Conservation (phyloP, 371 early-diverging fungal genomes). For the Zopfochytrium polystomum region DNA sequence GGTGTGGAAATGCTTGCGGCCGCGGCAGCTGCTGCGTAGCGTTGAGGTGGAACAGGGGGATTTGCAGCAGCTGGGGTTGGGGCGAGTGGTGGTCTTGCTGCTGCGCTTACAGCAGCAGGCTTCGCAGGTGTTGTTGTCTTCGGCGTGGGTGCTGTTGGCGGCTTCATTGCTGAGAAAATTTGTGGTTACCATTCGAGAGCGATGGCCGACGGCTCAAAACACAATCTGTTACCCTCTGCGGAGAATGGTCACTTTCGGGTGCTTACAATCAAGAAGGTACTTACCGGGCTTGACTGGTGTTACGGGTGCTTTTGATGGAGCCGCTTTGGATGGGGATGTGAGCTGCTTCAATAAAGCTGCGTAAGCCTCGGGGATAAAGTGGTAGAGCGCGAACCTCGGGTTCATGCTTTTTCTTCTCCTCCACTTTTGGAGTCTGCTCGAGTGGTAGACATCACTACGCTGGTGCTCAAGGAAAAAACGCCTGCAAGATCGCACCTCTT, state of each 20-base stretch:
- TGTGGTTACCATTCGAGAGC: neutral
- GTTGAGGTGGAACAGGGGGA: slow-evolving; percentile 22
- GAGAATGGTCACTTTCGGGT: no score
- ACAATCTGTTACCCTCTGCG: no score
- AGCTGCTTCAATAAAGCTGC: no score
- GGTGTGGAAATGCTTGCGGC: slow-evolving; percentile 11
- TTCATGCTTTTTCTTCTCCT: slow-evolving; percentile 14
- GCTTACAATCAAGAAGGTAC: no score
- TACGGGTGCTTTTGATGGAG: slow-evolving; percentile 16
- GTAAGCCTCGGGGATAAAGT: neutral
- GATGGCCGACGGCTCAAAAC: no score
- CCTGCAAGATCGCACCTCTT: neutral
- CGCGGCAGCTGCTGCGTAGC: slow-evolving; percentile 39
- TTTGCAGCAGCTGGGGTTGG: slow-evolving; percentile 12
- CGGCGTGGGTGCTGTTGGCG: slow-evolving; percentile 10
- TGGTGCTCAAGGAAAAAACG: neutral
- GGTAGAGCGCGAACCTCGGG: neutral
- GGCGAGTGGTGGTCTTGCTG: slow-evolving; percentile 2
- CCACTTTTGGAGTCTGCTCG: slow-evolving; percentile 9
- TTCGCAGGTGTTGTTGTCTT: neutral
- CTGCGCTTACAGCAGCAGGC: slow-evolving; percentile 6
- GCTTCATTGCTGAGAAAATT: slow-evolving; percentile 5
- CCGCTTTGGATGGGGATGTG: slow-evolving; percentile 13
- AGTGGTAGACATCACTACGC: neutral
- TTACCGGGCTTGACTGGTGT: no score